Evolutionary conservation across 2,329 filamentous ascomycete genomes (phyloP).

Genomic region (Chaetomiaceae sp.): DNA sequence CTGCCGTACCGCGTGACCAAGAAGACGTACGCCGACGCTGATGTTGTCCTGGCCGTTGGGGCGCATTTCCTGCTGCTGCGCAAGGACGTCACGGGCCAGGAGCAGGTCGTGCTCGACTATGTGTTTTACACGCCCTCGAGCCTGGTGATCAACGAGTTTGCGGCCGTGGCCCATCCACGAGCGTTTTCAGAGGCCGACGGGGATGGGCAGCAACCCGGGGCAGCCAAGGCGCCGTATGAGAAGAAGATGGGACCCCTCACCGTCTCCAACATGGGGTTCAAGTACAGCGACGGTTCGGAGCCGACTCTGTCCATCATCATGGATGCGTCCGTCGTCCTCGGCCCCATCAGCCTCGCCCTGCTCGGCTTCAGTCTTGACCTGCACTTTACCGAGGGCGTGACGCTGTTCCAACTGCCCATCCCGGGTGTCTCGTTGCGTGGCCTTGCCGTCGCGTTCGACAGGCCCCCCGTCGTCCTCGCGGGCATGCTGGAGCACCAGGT

Average conservation of each 20-base stretch:
- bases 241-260: slow-evolving; percentile 28
- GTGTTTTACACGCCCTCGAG: slow-evolving; percentile 18
- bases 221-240: slow-evolving; percentile 1
- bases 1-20: not conserved
- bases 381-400: slow-evolving; percentile 14
- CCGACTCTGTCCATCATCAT: slow-evolving; percentile 29
- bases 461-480: slow-evolving; percentile 33
- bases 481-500: slow-evolving; percentile 32
- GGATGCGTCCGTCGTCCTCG: slow-evolving; percentile 34
- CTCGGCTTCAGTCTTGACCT: slow-evolving; percentile 33
- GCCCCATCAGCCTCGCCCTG: slow-evolving; percentile 33
- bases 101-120: slow-evolving; percentile 25
- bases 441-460: slow-evolving; percentile 31
- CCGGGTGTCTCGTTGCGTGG: slow-evolving; percentile 30
- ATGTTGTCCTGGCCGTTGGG: slow-evolving; percentile 21
- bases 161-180: too few relatives aligned
- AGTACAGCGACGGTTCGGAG: slow-evolving; percentile 24
- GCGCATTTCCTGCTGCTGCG: slow-evolving; percentile 27
- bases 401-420: slow-evolving; percentile 6
- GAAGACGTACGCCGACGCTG: slow-evolving; percentile 17
- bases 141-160: too few relatives aligned
- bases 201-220: too few relatives aligned
- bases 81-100: slow-evolving; percentile 5
- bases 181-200: too few relatives aligned
- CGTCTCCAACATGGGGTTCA: slow-evolving; percentile 34